A percentile compares a stretch with the other conserved stretches of the same genome.
Evolutionary conservation across 2,329 filamentous ascomycete species (phyloP).

Genomic region (Apiospora pterosperma): DNA sequence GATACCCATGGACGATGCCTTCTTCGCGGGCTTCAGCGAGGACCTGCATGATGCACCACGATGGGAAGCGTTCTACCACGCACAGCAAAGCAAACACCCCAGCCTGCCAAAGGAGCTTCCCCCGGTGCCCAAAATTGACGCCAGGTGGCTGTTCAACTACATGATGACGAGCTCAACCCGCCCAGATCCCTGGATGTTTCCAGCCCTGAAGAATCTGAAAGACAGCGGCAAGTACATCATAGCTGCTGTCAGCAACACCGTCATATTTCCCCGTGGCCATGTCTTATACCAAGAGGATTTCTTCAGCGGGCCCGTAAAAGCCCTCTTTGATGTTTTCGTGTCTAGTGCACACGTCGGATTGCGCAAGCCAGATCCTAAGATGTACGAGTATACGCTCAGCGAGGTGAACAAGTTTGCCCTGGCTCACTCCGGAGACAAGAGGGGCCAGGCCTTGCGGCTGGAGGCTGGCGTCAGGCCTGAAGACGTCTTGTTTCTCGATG

Average conservation of each 20-base stretch:
- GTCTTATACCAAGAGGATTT: slow-evolving; percentile 56
- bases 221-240: slow-evolving; percentile 65
- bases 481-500: slow-evolving; percentile 85
- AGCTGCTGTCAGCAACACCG: slow-evolving; percentile 85
- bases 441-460: slow-evolving; percentile 41
- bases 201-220: slow-evolving; percentile 69
- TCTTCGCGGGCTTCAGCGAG: slow-evolving; percentile 71
- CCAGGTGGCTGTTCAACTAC: slow-evolving; percentile 76
- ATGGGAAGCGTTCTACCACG: slow-evolving; percentile 65
- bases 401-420: slow-evolving; percentile 62
- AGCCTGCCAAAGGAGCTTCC: slow-evolving; percentile 44
- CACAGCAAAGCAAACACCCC: slow-evolving; percentile 39
- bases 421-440: slow-evolving; percentile 40
- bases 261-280: slow-evolving; percentile 78
- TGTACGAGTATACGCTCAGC: slow-evolving; percentile 72
- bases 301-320: slow-evolving; percentile 54
- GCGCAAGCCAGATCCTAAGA: slow-evolving; percentile 79
- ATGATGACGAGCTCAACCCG: slow-evolving; percentile 77
- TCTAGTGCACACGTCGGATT: slow-evolving; percentile 83
- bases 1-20: slow-evolving; percentile 68
- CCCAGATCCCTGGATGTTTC: slow-evolving; percentile 85
- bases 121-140: slow-evolving; percentile 70
- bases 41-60: slow-evolving; percentile 66
- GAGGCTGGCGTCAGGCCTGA: slow-evolving; percentile 50
- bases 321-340: slow-evolving; percentile 82